Percentiles rank a stretch among this genome's conserved stretches.
Evolutionary conservation across 2,329 filamentous ascomycete species (phyloP).

Genomic region (Paracorniculantispora psalliotae): DNA sequence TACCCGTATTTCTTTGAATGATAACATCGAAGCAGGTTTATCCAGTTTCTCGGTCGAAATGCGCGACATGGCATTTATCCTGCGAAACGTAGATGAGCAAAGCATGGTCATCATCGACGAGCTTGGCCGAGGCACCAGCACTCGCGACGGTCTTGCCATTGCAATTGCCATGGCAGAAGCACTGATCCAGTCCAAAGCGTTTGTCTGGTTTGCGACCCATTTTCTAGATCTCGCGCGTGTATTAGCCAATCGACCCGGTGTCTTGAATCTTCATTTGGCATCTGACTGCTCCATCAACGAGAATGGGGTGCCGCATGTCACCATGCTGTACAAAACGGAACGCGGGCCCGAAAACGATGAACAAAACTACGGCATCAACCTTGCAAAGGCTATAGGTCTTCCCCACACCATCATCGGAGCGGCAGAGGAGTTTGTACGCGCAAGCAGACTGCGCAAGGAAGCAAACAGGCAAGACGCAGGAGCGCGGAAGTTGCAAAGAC

Average conservation of each 20-base stretch:
- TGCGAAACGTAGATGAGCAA: conserved; percentile 70
- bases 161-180: conserved; percentile 87
- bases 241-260: conserved; percentile 68
- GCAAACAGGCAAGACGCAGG: conserved; percentile 55
- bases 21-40: conserved; percentile 83
- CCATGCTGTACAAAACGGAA: conserved; percentile 81
- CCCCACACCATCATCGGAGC: conserved; percentile 61
- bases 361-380: conserved; percentile 72
- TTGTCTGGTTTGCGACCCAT: conserved; percentile 92
- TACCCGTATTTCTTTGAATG: conserved; percentile 79
- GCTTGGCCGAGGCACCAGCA: conserved; percentile 85
- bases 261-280: conserved; percentile 76
- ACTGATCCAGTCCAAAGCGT: conserved; percentile 69
- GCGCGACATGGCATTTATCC: conserved; percentile 90
- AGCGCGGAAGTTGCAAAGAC: conserved; percentile 53
- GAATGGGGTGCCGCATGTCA: conserved; percentile 57
- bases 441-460: conserved; percentile 54
- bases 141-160: conserved; percentile 81
- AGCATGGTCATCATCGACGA: conserved; percentile 88
- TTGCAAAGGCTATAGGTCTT: conserved; percentile 71
- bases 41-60: conserved; percentile 95
- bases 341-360: conserved; percentile 65
- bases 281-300: conserved; percentile 56
- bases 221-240: conserved; percentile 78
- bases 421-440: conserved; percentile 61